Conservation (phyloP, 208 protist genomes). For the Phytomonas sp. region DNA sequence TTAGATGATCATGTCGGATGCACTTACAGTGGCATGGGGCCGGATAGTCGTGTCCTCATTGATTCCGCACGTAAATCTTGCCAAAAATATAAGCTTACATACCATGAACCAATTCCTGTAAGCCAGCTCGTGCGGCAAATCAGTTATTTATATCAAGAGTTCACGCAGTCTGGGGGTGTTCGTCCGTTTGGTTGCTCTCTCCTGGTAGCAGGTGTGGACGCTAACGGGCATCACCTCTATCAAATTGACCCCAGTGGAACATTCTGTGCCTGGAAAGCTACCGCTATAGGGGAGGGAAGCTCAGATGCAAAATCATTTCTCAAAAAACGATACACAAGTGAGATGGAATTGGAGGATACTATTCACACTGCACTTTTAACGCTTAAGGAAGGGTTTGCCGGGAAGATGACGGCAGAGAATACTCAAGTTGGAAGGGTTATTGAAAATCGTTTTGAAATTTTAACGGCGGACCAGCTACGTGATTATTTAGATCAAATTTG, state of each 20-base stretch:
- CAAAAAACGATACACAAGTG: conserved; percentile 98
- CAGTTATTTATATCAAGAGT: conserved; percentile 98
- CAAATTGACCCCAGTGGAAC: conserved; percentile 99
- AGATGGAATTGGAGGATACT: conserved; percentile 99
- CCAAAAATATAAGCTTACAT: conserved; percentile 91
- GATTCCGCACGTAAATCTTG: conserved; percentile 94
- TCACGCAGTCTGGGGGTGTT: conserved; percentile 98
- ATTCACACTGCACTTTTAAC: conserved; percentile 99
- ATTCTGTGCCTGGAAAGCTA: conserved; percentile 99
- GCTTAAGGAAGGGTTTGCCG: conserved; percentile 96
- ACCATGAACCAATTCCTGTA: conserved; percentile 94
- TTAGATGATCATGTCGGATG: conserved; percentile 94
- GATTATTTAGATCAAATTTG: conserved; percentile 89
- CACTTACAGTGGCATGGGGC: conserved; percentile 98
- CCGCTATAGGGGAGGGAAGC: conserved; percentile 98
- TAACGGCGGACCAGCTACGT: conserved; percentile 70
- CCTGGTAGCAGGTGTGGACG: conserved; percentile 96
- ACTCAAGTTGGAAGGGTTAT: conserved; percentile 98
- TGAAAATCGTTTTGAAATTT: conserved; percentile 66
- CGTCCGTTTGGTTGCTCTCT: conserved; percentile 99
- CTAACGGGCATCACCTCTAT: conserved; percentile 95
- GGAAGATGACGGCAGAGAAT: conserved; percentile 96
- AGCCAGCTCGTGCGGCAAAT: conserved; percentile 95
- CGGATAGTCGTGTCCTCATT: conserved; percentile 97
- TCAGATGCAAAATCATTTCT: conserved; percentile 97